Percentiles rank a stretch among this genome's conserved stretches.
phyloP scores from a whole-genome alignment of 2,329 filamentous ascomycete species.

The Cytospora paraplurivora region DNA sequence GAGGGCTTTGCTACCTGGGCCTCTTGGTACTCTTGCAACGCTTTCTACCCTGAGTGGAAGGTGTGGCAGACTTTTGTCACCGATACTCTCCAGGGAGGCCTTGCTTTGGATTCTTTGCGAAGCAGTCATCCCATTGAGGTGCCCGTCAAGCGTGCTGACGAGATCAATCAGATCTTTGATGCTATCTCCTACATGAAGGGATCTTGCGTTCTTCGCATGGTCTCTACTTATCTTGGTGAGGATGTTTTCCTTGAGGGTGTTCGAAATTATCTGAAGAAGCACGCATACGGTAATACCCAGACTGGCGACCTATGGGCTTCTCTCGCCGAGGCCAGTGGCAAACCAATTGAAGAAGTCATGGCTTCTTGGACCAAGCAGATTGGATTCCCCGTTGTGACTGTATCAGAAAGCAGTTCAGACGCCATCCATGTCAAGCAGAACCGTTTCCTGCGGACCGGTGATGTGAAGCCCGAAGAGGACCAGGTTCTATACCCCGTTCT shows the following conservation, averaged over 20 bases:
- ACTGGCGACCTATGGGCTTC: slow-evolving; percentile 91
- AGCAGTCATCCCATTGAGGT: slow-evolving; percentile 98
- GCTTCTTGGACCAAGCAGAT: slow-evolving; percentile 97
- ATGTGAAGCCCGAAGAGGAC: slow-evolving; percentile 93
- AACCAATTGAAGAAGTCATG: slow-evolving; percentile 88
- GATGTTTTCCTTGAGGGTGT: slow-evolving; percentile 92
- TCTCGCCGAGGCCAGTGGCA: slow-evolving; percentile 84
- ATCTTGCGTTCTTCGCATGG: slow-evolving; percentile 94
- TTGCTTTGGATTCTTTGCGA: slow-evolving; percentile 84
- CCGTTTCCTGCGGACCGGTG: slow-evolving; percentile 87
- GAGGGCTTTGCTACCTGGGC: slow-evolving; percentile 89
- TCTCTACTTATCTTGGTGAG: slow-evolving; percentile 92
- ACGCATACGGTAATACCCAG: slow-evolving; percentile 93
- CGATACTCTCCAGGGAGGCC: slow-evolving; percentile 84
- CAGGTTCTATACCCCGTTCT: slow-evolving; percentile 86
- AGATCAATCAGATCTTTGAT: slow-evolving; percentile 98
- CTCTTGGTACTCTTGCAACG: slow-evolving; percentile 85
- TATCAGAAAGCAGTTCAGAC: slow-evolving; percentile 72
- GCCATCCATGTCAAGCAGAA: slow-evolving; percentile 91
- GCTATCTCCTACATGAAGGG: slow-evolving; percentile 98
- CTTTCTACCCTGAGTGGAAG: slow-evolving; percentile 97
- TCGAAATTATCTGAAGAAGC: slow-evolving; percentile 87
- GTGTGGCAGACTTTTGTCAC: slow-evolving; percentile 96
- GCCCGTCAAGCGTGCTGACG: slow-evolving; percentile 89
- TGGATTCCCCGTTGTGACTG: slow-evolving; percentile 86